These are phyloP conservation scores for Rhynchosporium graminicola DNA, from an alignment of 2,329 filamentous ascomycete species.

Conservation along the genomic window DNA sequence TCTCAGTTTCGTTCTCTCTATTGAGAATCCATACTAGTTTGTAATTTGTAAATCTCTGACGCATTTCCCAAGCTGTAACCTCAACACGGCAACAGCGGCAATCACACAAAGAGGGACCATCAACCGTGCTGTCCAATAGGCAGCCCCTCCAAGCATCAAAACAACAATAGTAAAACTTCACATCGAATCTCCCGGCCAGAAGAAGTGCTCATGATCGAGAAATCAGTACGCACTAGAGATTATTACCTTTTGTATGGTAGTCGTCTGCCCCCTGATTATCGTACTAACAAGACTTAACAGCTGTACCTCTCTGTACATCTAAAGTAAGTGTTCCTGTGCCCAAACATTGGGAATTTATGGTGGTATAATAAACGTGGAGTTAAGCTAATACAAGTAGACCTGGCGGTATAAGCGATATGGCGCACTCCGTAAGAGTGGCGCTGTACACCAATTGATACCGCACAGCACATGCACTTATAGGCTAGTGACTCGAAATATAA, in stretches of 20 bases:
- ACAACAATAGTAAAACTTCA: conserved; percentile 16
- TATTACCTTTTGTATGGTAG: conserved; percentile 9
- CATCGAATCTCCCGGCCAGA: conserved; percentile 17
- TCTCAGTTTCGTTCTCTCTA: no score
- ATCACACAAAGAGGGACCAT: conserved; percentile 2
- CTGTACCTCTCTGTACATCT: no score
- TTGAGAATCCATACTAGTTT: background rate
- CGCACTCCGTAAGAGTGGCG: no score
- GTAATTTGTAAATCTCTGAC: background rate
- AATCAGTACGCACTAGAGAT: background rate
- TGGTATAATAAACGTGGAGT: background rate
- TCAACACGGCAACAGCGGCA: background rate
- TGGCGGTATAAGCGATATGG: background rate
- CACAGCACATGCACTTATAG: no score
- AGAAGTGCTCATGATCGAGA: conserved; percentile 18
- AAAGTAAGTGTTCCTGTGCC: no score
- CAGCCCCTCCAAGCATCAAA: conserved; percentile 12
- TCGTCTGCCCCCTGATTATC: no score
- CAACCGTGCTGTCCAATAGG: conserved; percentile 20
- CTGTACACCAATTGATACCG: no score
- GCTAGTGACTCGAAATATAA: no score
- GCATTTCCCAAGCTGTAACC: background rate
- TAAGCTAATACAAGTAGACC: background rate
- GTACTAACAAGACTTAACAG: no score
- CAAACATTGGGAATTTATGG: no score